Evolutionary conservation across 768 basidiomycete species (phyloP), one percentile per base, ranked within the genome.

Genomic region (Pisolithus tinctorius): DNA sequence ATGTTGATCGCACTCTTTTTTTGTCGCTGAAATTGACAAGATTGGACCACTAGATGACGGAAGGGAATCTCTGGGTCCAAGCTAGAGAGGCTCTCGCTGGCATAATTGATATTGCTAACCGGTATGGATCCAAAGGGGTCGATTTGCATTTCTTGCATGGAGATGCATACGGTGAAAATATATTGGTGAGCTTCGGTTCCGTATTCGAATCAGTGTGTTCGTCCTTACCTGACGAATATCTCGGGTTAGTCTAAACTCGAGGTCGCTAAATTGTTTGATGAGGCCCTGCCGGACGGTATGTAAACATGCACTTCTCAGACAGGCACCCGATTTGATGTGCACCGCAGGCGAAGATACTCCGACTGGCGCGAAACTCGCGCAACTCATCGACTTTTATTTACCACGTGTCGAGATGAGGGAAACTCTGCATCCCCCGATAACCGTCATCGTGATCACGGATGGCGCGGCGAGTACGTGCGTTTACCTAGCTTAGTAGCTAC

Each of bases 111-210:
- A 55, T 70, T 3, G 68, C 71, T 23, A 66, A 62, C 27, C 54
- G 61, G 36, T 69, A 71, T 45, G 72, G 67, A 13, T 63, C 66
- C 9, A 70, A 65, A 27, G 74, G 76, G 10, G 26, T 68, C 43
- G 76, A 76, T 37, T 60, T 77, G 11, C 65, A 73, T 54, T 75
- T 76, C 58, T 66, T 75, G 58, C 76, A 75, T 51, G 44, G 48
- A 10, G 55, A 58, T 29, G 62, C 56, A 50, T 70, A 63, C 50
- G 71, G 61, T 5, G 50, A 53, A 13, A 61, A 60, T 52, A 55
- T 70, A 53, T 61, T 50, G 57, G 65, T 59, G 39, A 52, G 39
- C 20, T 6, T 31, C 14, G n/a, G 16, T 1, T 7, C 3, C 48
- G 10, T 6, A 6, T 50, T 45, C 20, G 23, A 6, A 49, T 45